Percentiles rank a stretch among this genome's conserved stretches.
These are phyloP conservation scores for Colletotrichum gigasporum DNA, from an alignment of 2,329 filamentous ascomycete species.

Conservation along the genomic window DNA sequence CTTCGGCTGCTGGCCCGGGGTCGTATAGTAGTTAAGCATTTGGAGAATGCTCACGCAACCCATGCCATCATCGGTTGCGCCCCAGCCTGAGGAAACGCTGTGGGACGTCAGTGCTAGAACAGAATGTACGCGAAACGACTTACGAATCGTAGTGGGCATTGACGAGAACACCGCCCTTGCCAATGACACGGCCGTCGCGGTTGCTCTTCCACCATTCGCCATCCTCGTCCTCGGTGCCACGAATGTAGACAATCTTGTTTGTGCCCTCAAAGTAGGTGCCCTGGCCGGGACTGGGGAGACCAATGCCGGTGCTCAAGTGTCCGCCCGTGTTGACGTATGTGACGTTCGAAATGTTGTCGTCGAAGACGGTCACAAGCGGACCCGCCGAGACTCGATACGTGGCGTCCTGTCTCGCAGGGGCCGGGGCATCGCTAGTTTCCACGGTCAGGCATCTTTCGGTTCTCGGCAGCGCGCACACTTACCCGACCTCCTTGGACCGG, in stretches of 20 bases:
- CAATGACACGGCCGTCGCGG: conserved; percentile 56
- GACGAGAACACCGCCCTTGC: conserved; percentile 83
- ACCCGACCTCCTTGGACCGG: conserved; percentile 34
- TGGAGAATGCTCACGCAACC: conserved; percentile 89
- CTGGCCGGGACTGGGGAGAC: conserved; percentile 27
- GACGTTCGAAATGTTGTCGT: conserved; percentile 82
- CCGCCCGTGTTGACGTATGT: conserved; percentile 64
- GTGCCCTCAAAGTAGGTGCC: conserved; percentile 89
- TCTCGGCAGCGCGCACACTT: conserved; percentile 6
- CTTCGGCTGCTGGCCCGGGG: conserved; percentile 74
- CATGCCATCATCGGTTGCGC: conserved; percentile 93
- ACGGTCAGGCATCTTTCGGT: not conserved
- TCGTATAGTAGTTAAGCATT: conserved; percentile 86
- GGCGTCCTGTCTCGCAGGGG: not conserved
- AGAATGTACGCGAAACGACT: conserved; percentile 34
- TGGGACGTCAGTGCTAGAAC: conserved; percentile 12
- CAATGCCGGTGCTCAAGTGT: conserved; percentile 39
- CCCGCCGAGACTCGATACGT: conserved; percentile 33
- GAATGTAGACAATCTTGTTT: conserved; percentile 92
- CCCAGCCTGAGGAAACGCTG: conserved; percentile 89
- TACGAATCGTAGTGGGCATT: conserved; percentile 92
- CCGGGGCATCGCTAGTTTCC: not conserved
- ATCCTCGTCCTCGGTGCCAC: conserved; percentile 78
- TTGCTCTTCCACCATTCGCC: conserved; percentile 76
- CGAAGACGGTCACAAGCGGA: conserved; percentile 73